These are phyloP conservation scores for Botrytis deweyae DNA, from an alignment of 2,329 filamentous ascomycete genomes.

Conservation along the genomic window DNA sequence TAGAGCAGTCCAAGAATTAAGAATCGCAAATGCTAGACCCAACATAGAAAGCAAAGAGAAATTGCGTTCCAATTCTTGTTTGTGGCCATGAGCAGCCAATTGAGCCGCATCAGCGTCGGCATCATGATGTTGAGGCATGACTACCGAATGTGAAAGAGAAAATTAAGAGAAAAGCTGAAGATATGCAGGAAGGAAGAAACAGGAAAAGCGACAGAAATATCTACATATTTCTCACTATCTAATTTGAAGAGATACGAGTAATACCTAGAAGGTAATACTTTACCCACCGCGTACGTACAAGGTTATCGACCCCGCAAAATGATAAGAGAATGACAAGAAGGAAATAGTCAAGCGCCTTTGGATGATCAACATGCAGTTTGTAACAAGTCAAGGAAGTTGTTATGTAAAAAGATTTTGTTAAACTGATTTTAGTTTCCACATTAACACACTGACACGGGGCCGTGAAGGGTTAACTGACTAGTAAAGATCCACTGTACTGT, in stretches of 20 bases:
- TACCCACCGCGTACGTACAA: constrained; percentile 9
- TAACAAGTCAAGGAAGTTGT: not conserved
- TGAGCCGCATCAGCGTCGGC: constrained; percentile 40
- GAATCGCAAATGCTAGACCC: constrained; percentile 57
- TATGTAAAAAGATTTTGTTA: constrained; percentile 18
- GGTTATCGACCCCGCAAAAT: constrained; percentile 18
- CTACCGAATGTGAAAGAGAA: not conserved
- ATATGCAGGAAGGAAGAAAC: not conserved
- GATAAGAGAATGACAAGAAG: constrained; percentile 20
- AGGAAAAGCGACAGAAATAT: not conserved
- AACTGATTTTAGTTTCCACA: not conserved
- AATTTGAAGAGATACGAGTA: not conserved
- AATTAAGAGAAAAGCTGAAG: not conserved
- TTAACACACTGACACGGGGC: not conserved
- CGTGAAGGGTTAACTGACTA: not conserved
- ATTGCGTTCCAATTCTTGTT: constrained; percentile 52
- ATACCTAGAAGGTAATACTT: not conserved
- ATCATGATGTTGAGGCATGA: constrained; percentile 8
- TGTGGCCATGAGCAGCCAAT: constrained; percentile 52
- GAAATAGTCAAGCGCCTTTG: constrained; percentile 9
- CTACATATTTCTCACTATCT: not conserved
- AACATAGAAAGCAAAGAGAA: constrained; percentile 58
- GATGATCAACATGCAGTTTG: not conserved
- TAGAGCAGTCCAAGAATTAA: constrained; percentile 58
- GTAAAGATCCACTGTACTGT: not conserved